Evolutionary conservation across 768 basidiomycete species (phyloP).

Genomic region (Lactifluus pinguis): DNA sequence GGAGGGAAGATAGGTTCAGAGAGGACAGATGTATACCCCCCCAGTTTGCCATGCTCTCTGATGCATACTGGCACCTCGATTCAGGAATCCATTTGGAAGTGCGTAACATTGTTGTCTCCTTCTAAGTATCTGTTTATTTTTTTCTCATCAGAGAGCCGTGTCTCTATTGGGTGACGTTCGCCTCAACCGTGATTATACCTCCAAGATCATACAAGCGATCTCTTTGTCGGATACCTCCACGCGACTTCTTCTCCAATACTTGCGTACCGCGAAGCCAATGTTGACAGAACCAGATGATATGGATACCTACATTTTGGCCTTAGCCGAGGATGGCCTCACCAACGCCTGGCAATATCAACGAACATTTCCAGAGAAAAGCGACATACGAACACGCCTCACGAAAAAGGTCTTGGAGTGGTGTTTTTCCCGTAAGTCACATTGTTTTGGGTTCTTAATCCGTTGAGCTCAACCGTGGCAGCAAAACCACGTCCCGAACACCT

Average conservation of each 20-base stretch:
- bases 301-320: slow-evolving; percentile 57
- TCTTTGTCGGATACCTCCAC: slow-evolving; percentile 37
- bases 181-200: slow-evolving; percentile 65
- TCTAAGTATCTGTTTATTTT: neutral
- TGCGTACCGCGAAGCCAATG: slow-evolving; percentile 66
- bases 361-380: slow-evolving; percentile 52
- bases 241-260: slow-evolving; percentile 58
- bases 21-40: slow-evolving; percentile 58
- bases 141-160: slow-evolving; percentile 47
- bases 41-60: slow-evolving; percentile 65
- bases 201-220: slow-evolving; percentile 68
- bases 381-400: slow-evolving; percentile 46
- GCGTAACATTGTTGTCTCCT: slow-evolving; percentile 25
- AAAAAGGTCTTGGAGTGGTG: slow-evolving; percentile 58
- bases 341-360: slow-evolving; percentile 74
- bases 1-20: slow-evolving; percentile 42
- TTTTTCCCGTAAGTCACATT: slow-evolving; percentile 48
- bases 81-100: slow-evolving; percentile 57
- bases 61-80: slow-evolving; percentile 82
- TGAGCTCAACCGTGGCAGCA: slow-evolving; percentile 2
- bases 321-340: slow-evolving; percentile 52
- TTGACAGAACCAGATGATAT: slow-evolving; percentile 63
- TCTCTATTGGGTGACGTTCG: slow-evolving; percentile 66
- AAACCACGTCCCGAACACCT: slow-evolving; percentile 40
- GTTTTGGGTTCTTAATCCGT: neutral